Conservation (phyloP, 2,329 filamentous ascomycete genomes). For the Triangularia verruculosa region DNA sequence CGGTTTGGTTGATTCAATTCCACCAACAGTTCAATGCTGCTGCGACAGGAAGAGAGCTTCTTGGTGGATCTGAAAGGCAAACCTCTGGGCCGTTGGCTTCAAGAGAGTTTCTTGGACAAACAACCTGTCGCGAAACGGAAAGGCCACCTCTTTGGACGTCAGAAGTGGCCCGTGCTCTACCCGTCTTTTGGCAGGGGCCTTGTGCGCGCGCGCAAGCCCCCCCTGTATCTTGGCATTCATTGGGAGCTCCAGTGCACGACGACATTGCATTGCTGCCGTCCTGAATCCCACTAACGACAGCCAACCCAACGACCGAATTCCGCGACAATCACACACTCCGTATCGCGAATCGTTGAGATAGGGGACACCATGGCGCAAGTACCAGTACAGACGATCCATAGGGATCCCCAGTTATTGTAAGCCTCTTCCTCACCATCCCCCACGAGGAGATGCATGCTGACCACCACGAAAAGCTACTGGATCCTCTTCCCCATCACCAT, state of each 20-base stretch:
- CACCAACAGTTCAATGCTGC: not conserved
- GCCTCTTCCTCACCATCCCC: conserved; percentile 34
- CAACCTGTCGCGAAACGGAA: conserved; percentile 12
- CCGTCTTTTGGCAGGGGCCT: conserved; percentile 15
- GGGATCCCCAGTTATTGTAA: conserved; percentile 97
- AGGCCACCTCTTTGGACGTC: conserved; percentile 24
- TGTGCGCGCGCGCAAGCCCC: not conserved
- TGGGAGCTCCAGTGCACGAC: not conserved
- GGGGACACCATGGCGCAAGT: conserved; percentile 70
- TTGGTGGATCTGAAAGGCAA: not conserved
- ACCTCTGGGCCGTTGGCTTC: not conserved
- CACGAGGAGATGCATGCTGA: conserved; percentile 6
- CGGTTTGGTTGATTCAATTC: not conserved
- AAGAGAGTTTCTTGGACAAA: not conserved
- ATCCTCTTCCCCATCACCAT: conserved; percentile 96
- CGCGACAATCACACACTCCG: not conserved
- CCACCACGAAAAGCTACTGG: conserved; percentile 72
- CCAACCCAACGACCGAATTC: conserved; percentile 6
- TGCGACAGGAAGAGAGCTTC: not conserved
- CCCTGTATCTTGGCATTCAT: conserved; percentile 6
- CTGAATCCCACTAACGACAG: not conserved
- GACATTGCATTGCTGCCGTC: conserved; percentile 3
- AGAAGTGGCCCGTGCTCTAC: conserved; percentile 13
- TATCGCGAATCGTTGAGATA: not conserved
- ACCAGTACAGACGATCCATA: conserved; percentile 89